Conservation (phyloP, 352 stramenopile species). For the Phytophthora agathidicida region DNA sequence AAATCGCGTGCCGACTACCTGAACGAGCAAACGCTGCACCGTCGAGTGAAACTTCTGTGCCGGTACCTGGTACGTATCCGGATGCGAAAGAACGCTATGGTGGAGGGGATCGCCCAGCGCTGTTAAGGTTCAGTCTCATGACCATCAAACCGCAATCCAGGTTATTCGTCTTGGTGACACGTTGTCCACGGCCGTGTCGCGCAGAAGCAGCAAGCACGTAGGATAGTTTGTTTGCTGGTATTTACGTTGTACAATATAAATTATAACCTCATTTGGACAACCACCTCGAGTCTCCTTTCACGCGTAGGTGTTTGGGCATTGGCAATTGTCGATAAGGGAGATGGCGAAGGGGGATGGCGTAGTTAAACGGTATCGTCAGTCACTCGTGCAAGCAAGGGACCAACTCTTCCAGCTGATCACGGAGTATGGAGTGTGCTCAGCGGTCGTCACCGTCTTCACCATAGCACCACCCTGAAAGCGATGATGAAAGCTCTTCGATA, state of each 20-base stretch:
- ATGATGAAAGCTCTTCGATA: no score
- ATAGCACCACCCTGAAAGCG: background rate
- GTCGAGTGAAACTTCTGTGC: conserved; percentile 56
- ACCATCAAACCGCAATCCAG: background rate
- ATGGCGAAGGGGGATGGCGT: conserved; percentile 25
- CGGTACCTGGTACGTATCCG: conserved; percentile 63
- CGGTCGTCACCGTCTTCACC: background rate
- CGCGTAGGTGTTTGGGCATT: background rate
- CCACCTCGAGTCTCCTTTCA: no score
- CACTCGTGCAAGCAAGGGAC: background rate
- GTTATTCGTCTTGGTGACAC: background rate
- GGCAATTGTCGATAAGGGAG: conserved; percentile 10
- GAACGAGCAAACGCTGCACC: conserved; percentile 51
- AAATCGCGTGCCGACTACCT: conserved; percentile 60
- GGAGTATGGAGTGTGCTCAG: background rate
- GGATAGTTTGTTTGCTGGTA: conserved; percentile 27
- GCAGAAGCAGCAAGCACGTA: conserved; percentile 15
- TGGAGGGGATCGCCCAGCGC: conserved; percentile 21
- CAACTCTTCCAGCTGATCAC: conserved; percentile 2
- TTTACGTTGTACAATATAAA: conserved; percentile 36
- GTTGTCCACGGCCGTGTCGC: background rate
- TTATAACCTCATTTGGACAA: conserved; percentile 14
- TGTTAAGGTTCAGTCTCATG: conserved; percentile 12
- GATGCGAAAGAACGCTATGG: conserved; percentile 62
- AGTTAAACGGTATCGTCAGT: conserved; percentile 22